Conservation (phyloP, 78 protist genomes). For the Neovahlkampfia damariscottae region DNA sequence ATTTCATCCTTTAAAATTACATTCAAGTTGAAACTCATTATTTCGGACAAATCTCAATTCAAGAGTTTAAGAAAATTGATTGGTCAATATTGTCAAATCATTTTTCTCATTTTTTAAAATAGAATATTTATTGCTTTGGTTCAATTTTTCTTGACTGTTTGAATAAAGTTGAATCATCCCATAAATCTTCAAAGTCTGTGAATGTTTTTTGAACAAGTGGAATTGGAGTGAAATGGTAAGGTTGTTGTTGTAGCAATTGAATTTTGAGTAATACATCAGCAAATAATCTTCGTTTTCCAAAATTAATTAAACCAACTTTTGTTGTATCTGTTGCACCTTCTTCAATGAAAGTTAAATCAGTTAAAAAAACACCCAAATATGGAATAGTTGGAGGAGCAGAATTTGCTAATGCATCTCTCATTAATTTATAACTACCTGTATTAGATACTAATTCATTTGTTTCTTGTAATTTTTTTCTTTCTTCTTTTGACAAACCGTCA, state of each 20-base stretch:
- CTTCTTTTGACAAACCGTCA: not conserved
- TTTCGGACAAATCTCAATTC: no score
- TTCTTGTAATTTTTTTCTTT: not conserved
- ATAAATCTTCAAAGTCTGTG: not conserved
- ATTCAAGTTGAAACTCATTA: no score
- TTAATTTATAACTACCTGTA: conserved; percentile 18
- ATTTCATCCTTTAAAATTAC: no score
- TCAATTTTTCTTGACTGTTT: not conserved
- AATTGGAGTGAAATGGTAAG: not conserved
- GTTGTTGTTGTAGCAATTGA: not conserved
- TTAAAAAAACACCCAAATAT: conserved; percentile 54
- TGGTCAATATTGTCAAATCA: no score
- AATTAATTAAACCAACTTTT: conserved; percentile 12
- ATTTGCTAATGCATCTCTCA: conserved; percentile 33
- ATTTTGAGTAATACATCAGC: not conserved
- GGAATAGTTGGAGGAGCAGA: conserved; percentile 55
- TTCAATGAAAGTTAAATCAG: conserved; percentile 54
- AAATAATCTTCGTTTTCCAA: not conserved
- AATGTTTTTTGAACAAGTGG: not conserved
- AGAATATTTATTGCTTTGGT: no score
- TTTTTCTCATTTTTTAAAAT: no score
- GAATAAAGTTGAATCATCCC: not conserved
- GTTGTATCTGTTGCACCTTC: conserved; percentile 48
- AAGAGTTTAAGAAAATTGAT: no score
- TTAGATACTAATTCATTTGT: not conserved